Conservation (phyloP, 257 asterid species). For the Capsicum chinense region DNA sequence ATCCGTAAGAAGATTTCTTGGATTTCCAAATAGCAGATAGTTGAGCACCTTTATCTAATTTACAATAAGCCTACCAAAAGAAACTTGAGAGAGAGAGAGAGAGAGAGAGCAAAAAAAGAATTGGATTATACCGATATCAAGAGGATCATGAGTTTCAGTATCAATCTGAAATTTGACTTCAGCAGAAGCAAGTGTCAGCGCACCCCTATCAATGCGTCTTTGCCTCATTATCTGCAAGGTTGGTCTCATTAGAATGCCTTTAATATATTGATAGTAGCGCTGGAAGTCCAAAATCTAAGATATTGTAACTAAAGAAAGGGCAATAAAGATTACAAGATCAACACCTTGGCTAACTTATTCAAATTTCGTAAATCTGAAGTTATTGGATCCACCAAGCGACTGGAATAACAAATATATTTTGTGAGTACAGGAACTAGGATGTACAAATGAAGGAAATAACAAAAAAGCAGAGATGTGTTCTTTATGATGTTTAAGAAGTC, state of each 20-base stretch:
- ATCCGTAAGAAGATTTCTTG: neutral
- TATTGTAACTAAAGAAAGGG: neutral
- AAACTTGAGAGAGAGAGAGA: neutral
- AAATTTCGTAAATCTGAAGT: constrained; percentile 91
- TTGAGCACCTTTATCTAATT: neutral
- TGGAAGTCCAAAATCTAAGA: neutral
- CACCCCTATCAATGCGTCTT: constrained; percentile 96
- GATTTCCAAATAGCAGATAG: neutral
- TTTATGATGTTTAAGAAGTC: neutral
- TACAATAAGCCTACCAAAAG: neutral
- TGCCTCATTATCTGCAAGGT: constrained; percentile 89
- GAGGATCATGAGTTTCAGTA: constrained; percentile 99
- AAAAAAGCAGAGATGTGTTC: neutral
- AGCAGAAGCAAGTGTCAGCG: constrained; percentile 98
- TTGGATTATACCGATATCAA: constrained; percentile 79
- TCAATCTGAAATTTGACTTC: constrained; percentile 98
- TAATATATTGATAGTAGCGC: neutral
- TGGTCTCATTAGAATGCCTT: constrained; percentile 5
- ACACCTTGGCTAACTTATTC: constrained; percentile 92
- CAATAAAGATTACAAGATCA: constrained; percentile 21
- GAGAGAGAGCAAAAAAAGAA: constrained; percentile 20
- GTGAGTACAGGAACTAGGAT: constrained; percentile 4
- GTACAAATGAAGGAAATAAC: constrained; percentile 22
- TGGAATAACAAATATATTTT: constrained; percentile 41
- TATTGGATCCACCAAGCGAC: constrained; percentile 90